These are phyloP conservation scores for Torulaspora indica DNA, from an alignment of 805 yeast genomes.

Conservation along the genomic window DNA sequence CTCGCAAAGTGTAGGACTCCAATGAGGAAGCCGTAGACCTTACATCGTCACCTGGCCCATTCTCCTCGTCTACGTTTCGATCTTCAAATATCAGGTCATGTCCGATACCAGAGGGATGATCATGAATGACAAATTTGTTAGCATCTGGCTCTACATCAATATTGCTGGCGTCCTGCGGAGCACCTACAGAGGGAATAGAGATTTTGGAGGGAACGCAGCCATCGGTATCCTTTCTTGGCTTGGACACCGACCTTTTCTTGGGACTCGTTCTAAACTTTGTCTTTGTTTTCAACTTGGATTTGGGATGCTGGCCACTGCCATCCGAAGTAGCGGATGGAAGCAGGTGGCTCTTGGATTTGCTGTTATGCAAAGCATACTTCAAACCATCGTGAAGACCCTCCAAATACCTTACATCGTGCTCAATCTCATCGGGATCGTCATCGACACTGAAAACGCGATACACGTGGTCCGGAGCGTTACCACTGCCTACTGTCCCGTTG, in stretches of 20 bases:
- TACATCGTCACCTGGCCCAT: slow-evolving; percentile 30
- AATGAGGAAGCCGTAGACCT: slow-evolving; percentile 41
- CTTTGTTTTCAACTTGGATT: slow-evolving; percentile 2
- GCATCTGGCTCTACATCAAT: slow-evolving; percentile 7
- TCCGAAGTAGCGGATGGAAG: slow-evolving; percentile 7
- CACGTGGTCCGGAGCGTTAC: slow-evolving; percentile 21
- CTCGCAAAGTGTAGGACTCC: slow-evolving; percentile 84
- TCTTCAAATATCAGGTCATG: slow-evolving; percentile 19
- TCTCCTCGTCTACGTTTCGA: slow-evolving; percentile 13
- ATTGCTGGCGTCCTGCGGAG: slow-evolving; percentile 6
- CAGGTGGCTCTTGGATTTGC: slow-evolving; percentile 8
- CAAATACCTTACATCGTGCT: slow-evolving; percentile 55
- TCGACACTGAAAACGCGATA: slow-evolving; percentile 65
- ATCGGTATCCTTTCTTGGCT: neutral
- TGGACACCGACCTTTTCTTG: neutral
- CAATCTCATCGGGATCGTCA: slow-evolving; percentile 72
- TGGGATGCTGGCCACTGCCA: neutral
- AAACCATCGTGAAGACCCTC: slow-evolving; percentile 75
- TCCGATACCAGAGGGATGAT: slow-evolving; percentile 10
- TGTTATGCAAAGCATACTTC: slow-evolving; percentile 40
- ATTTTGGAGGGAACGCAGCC: slow-evolving; percentile 1
- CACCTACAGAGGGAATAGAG: neutral
- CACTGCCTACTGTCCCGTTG: slow-evolving; percentile 25
- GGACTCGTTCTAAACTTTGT: slow-evolving; percentile 1
- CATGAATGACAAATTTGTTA: slow-evolving; percentile 18